A percentile compares a stretch with the other conserved stretches of the same genome.
Conservation (phyloP, 2,329 filamentous ascomycete species). For the Metarhizium album region DNA sequence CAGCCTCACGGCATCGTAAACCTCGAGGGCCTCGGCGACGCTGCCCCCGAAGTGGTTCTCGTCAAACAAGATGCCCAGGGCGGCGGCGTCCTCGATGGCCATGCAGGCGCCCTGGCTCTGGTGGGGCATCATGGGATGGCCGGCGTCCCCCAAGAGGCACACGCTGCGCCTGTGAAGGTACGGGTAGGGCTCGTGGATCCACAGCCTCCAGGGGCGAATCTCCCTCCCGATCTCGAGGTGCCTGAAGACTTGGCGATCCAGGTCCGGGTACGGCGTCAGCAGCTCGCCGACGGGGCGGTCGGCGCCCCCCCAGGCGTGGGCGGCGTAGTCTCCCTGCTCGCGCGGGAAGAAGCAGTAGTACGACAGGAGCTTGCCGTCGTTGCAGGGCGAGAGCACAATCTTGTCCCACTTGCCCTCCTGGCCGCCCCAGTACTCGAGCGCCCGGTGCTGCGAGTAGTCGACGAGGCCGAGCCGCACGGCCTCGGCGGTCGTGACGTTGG, state of each 20-base stretch:
- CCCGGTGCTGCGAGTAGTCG: constrained; percentile 49
- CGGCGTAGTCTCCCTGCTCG: constrained; percentile 44
- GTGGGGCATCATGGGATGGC: constrained; percentile 57
- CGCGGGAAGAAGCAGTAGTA: constrained; percentile 61
- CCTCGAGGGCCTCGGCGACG: constrained; percentile 32
- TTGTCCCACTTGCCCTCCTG: constrained; percentile 54
- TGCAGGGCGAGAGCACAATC: constrained; percentile 60
- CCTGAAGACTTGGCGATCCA: constrained; percentile 45
- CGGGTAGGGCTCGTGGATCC: constrained; percentile 52
- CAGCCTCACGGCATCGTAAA: constrained; percentile 42
- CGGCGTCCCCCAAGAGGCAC: constrained; percentile 57
- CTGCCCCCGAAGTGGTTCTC: constrained; percentile 34
- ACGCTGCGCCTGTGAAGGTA: constrained; percentile 40
- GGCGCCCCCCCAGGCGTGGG: constrained; percentile 47
- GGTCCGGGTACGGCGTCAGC: constrained; percentile 46
- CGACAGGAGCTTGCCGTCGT: constrained; percentile 51
- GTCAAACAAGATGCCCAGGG: constrained; percentile 50
- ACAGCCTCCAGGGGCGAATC: constrained; percentile 52
- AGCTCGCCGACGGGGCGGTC: constrained; percentile 45
- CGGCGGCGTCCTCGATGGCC: constrained; percentile 54
- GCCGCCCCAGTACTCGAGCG: constrained; percentile 62
- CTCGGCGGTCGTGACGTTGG: constrained; percentile 52
- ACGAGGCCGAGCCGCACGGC: constrained; percentile 48
- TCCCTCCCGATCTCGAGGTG: constrained; percentile 52
- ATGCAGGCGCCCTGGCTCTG: constrained; percentile 57